A percentile compares a stretch with the other conserved stretches of the same genome.
Evolutionary conservation across 306 rosid species (phyloP).

Genomic region (Mimosa bimucronata): DNA sequence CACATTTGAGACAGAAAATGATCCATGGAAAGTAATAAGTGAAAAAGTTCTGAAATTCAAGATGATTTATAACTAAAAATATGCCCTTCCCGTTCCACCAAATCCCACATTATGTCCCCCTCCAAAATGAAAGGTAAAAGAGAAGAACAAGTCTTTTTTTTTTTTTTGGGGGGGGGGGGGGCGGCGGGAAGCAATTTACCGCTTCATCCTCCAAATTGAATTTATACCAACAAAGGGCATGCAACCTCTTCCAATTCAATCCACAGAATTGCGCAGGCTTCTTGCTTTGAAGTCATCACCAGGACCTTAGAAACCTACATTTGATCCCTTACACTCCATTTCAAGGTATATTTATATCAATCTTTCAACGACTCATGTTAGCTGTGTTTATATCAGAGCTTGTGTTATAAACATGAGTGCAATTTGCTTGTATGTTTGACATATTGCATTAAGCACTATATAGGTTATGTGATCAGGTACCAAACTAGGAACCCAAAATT

Average conservation of each 20-base stretch:
- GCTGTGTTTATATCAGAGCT: not conserved
- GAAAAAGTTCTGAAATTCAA: constrained; percentile 14
- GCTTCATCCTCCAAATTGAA: not conserved
- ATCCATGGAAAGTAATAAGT: constrained; percentile 5
- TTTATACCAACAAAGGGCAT: not conserved
- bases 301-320: not conserved
- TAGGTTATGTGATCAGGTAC: not conserved
- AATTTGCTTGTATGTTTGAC: not conserved
- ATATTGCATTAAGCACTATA: not conserved
- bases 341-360: not conserved
- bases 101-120: not conserved
- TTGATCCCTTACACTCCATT: constrained; percentile 9
- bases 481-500: not conserved
- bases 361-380: not conserved
- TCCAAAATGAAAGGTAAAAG: not conserved
- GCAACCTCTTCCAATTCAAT: not conserved
- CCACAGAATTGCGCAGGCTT: not conserved
- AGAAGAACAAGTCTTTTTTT: not conserved
- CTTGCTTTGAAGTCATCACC: not conserved
- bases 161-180: not conserved
- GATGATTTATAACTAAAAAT: constrained; percentile 13
- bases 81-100: not conserved
- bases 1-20: not conserved
- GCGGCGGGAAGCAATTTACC: not conserved
- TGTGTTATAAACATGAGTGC: not conserved